Evolutionary conservation across 2,329 filamentous ascomycete genomes (phyloP).

Genomic region (Lasiodiplodia citricola): DNA sequence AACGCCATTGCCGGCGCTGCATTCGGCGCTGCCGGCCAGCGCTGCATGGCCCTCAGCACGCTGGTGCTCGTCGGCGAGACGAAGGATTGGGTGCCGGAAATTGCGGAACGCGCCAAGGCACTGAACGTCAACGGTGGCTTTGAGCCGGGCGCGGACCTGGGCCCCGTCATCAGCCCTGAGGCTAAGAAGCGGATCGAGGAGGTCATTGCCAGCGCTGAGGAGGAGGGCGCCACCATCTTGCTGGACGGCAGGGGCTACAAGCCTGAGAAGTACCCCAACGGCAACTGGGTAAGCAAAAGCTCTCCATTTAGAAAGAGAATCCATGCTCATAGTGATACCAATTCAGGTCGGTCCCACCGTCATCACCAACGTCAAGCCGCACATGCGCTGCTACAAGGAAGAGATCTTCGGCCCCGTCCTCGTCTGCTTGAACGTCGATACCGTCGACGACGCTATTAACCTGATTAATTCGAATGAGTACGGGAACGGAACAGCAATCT

Average conservation of each 20-base stretch:
- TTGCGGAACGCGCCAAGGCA: constrained; percentile 75
- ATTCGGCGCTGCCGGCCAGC: constrained; percentile 83
- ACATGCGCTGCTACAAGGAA: constrained; percentile 84
- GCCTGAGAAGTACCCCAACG: constrained; percentile 79
- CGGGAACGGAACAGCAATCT: constrained; percentile 85
- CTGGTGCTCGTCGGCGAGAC: constrained; percentile 85
- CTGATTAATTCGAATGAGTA: constrained; percentile 87
- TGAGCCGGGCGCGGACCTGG: constrained; percentile 78
- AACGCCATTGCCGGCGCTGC: constrained; percentile 84
- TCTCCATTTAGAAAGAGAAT: not conserved
- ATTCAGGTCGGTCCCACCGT: constrained; percentile 77
- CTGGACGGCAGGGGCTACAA: constrained; percentile 78
- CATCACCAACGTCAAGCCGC: constrained; percentile 77
- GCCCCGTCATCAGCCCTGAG: constrained; percentile 80
- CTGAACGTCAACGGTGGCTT: constrained; percentile 82
- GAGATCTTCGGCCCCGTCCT: constrained; percentile 88
- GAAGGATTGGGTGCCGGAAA: constrained; percentile 79
- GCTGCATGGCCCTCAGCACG: constrained; percentile 86
- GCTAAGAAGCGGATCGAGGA: constrained; percentile 79
- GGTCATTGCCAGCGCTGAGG: constrained; percentile 76
- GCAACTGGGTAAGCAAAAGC: constrained; percentile 68
- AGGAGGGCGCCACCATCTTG: constrained; percentile 81
- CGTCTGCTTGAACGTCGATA: constrained; percentile 78
- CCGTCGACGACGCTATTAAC: constrained; percentile 78
- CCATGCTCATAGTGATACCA: not conserved